A percentile compares a stretch with the other conserved stretches of the same genome.
phyloP scores from a whole-genome alignment of 768 basidiomycete species.

The Gloeopeniophorella convolvens region DNA sequence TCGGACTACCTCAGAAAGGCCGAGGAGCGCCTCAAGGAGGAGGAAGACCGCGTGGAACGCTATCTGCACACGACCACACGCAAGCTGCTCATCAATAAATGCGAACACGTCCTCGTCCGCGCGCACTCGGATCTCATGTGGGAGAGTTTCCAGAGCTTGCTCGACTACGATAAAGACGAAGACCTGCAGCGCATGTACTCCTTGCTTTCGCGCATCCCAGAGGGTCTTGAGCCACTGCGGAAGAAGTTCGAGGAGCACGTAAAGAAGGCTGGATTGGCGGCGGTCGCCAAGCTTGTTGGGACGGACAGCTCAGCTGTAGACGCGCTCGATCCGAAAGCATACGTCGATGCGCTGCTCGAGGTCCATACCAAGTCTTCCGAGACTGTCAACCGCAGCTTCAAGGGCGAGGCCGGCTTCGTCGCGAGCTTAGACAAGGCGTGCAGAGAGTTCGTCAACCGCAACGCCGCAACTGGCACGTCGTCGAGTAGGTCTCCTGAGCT shows the following conservation, averaged over 20 bases:
- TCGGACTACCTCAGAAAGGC: constrained; percentile 95
- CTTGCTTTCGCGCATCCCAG: constrained; percentile 81
- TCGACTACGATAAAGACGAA: constrained; percentile 92
- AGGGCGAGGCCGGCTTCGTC: constrained; percentile 89
- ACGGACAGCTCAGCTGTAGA: constrained; percentile 50
- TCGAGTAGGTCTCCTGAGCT: constrained; percentile 86
- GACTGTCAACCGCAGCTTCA: constrained; percentile 82
- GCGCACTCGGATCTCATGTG: constrained; percentile 81
- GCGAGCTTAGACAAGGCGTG: constrained; percentile 93
- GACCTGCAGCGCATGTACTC: constrained; percentile 95
- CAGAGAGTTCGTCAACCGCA: constrained; percentile 91
- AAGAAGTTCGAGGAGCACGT: constrained; percentile 95
- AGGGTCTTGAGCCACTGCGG: constrained; percentile 85
- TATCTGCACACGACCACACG: constrained; percentile 88
- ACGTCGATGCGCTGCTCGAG: constrained; percentile 87
- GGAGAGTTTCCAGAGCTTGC: constrained; percentile 85
- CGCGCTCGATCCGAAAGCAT: constrained; percentile 83
- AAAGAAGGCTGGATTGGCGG: constrained; percentile 79
- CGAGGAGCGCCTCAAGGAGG: constrained; percentile 86
- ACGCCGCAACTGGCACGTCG: constrained; percentile 81
- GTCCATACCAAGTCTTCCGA: constrained; percentile 91
- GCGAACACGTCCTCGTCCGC: constrained; percentile 89
- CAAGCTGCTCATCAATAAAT: constrained; percentile 71
- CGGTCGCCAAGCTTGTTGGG: constrained; percentile 64
- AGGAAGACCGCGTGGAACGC: constrained; percentile 91